A percentile compares a stretch with the other conserved stretches of the same genome.
phyloP scores from a whole-genome alignment of 1,284 basidiomycete species.

The Leccinum brunneo-olivaceum region DNA sequence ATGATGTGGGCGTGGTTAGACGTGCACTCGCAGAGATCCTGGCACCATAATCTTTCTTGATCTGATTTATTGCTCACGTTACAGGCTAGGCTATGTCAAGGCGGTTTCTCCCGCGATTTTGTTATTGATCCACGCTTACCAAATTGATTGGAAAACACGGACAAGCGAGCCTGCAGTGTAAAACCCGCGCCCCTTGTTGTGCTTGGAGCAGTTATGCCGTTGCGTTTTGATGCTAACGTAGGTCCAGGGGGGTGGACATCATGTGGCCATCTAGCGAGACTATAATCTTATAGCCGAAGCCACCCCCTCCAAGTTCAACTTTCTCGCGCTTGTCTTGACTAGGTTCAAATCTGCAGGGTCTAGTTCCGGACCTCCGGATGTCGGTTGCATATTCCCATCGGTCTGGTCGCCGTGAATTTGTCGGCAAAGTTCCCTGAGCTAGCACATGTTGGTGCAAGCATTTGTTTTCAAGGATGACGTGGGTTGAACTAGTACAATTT shows the following conservation, averaged over 20 bases:
- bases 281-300: constrained; percentile 1
- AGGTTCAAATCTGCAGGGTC: background rate
- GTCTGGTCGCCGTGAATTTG: too few relatives aligned
- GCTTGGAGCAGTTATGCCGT: too few relatives aligned
- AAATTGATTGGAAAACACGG: background rate
- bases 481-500: too few relatives aligned
- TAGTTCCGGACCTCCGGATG: background rate
- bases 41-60: constrained; percentile 3
- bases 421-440: too few relatives aligned
- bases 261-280: background rate
- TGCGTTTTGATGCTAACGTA: background rate
- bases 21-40: constrained; percentile 42
- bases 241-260: background rate
- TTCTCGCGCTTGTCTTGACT: background rate
- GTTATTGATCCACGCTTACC: background rate
- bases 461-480: too few relatives aligned
- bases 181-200: too few relatives aligned
- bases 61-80: background rate
- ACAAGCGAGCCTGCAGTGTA: too few relatives aligned
- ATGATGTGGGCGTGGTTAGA: constrained; percentile 46
- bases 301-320: background rate
- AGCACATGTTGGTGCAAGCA: too few relatives aligned
- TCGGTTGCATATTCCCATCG: background rate
- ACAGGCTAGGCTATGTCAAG: background rate
- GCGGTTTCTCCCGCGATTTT: background rate